Evolutionary conservation across 1,284 basidiomycete genomes (phyloP).

Genomic region (Hypsizygus ulmarius): DNA sequence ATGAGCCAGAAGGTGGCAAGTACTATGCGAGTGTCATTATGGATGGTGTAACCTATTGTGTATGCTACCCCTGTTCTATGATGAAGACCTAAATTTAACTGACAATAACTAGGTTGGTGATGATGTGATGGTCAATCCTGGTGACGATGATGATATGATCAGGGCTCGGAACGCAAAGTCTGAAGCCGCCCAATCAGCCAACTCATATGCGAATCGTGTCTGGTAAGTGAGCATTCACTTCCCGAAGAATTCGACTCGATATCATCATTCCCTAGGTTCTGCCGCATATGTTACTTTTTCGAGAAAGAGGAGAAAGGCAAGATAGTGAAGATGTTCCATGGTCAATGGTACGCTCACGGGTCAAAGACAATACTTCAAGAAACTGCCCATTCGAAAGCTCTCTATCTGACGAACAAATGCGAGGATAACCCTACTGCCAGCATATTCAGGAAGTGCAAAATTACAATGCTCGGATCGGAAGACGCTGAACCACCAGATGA

Average conservation of each 20-base stretch:
- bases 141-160: slow-evolving; percentile 39
- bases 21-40: slow-evolving; percentile 47
- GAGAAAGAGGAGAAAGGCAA: slow-evolving; percentile 32
- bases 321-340: slow-evolving; percentile 51
- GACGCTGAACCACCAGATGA: slow-evolving; percentile 46
- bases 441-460: slow-evolving; percentile 54
- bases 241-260: slow-evolving; percentile 2
- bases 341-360: slow-evolving; percentile 64
- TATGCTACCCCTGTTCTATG: slow-evolving; percentile 27
- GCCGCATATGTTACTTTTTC: slow-evolving; percentile 58
- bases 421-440: slow-evolving; percentile 47
- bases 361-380: slow-evolving; percentile 65
- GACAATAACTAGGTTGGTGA: slow-evolving; percentile 48
- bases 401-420: slow-evolving; percentile 55
- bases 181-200: slow-evolving; percentile 37
- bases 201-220: slow-evolving; percentile 46
- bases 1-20: slow-evolving; percentile 22
- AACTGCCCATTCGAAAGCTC: slow-evolving; percentile 53
- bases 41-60: slow-evolving; percentile 54
- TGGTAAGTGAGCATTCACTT: slow-evolving; percentile 42
- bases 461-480: slow-evolving; percentile 39
- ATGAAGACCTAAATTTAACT: slow-evolving; percentile 6
- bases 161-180: slow-evolving; percentile 36
- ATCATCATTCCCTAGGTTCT: slow-evolving; percentile 48
- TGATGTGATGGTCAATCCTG: slow-evolving; percentile 55